These are phyloP conservation scores for Podaxis pistillaris DNA, from an alignment of 768 basidiomycete species.

Conservation along the genomic window DNA sequence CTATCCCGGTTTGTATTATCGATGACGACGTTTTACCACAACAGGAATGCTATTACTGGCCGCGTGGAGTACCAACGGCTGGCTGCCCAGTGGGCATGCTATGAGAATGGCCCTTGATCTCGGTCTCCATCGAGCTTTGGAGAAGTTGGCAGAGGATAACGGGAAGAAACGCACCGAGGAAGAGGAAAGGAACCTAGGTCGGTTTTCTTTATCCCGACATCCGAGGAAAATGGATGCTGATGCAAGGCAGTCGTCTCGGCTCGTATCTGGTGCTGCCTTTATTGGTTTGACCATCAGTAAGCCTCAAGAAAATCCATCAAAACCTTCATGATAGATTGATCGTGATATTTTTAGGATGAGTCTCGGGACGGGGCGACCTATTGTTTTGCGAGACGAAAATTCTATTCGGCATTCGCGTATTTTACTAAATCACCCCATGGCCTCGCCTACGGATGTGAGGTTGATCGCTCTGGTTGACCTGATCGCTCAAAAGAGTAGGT, in stretches of 20 bases:
- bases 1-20: slow-evolving; percentile 9
- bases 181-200: slow-evolving; percentile 85
- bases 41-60: slow-evolving; percentile 88
- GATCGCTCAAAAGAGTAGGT: slow-evolving; percentile 85
- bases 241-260: slow-evolving; percentile 73
- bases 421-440: slow-evolving; percentile 82
- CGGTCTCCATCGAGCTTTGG: slow-evolving; percentile 87
- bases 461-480: slow-evolving; percentile 87
- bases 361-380: slow-evolving; percentile 86
- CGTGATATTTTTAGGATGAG: slow-evolving; percentile 61
- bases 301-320: slow-evolving; percentile 25
- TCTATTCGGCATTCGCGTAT: slow-evolving; percentile 84
- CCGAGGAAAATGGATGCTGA: slow-evolving; percentile 6
- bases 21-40: slow-evolving; percentile 28
- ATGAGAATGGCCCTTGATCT: slow-evolving; percentile 96
- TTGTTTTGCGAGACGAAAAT: slow-evolving; percentile 85
- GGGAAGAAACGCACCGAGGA: slow-evolving; percentile 72
- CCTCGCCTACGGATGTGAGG: slow-evolving; percentile 85
- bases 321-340: neutral
- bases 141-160: slow-evolving; percentile 79
- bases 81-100: slow-evolving; percentile 94
- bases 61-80: slow-evolving; percentile 93
- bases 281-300: slow-evolving; percentile 96
- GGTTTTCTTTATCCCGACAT: slow-evolving; percentile 20
- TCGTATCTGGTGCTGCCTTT: slow-evolving; percentile 91